Evolutionary conservation across 345 rosid species (phyloP).

Genomic region (Rubroshorea leprosula): DNA sequence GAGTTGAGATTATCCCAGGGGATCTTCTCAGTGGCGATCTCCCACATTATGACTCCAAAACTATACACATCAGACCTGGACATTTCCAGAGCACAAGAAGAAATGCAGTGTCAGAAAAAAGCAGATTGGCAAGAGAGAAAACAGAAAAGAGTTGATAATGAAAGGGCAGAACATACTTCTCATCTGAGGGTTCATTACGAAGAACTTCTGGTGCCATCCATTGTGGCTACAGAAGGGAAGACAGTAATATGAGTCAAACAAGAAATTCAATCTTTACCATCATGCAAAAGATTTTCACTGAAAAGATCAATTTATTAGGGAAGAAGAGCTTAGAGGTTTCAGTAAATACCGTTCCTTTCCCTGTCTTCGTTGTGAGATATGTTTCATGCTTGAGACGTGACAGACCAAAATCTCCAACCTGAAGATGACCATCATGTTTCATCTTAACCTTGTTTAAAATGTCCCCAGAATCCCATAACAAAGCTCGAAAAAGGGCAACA

Average conservation of each 20-base stretch:
- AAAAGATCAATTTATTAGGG: conserved; percentile 4
- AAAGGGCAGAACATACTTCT: conserved; percentile 55
- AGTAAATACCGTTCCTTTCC: conserved; percentile 81
- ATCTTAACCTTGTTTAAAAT: conserved; percentile 11
- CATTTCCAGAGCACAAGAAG: conserved; percentile 14
- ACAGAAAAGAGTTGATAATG: not conserved
- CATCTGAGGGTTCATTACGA: conserved; percentile 92
- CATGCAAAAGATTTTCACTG: conserved; percentile 1
- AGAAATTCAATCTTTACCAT: conserved; percentile 7
- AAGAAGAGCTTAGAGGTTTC: conserved; percentile 1
- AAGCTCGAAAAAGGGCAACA: not conserved
- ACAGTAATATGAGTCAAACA: conserved; percentile 4
- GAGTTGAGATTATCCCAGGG: conserved; percentile 97
- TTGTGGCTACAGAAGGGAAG: conserved; percentile 65
- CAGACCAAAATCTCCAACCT: conserved; percentile 99
- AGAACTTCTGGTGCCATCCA: conserved; percentile 99
- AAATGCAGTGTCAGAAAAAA: conserved; percentile 14
- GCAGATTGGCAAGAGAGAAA: not conserved
- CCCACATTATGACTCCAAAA: conserved; percentile 92
- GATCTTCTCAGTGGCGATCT: conserved; percentile 89
- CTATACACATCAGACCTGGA: conserved; percentile 94
- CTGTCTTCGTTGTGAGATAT: conserved; percentile 65
- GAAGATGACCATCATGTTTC: conserved; percentile 13
- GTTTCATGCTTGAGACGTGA: conserved; percentile 92
- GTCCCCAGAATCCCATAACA: not conserved